These are phyloP conservation scores for Macadamia tetraphylla DNA, from an alignment of 164 flowering plant species.

Conservation along the genomic window DNA sequence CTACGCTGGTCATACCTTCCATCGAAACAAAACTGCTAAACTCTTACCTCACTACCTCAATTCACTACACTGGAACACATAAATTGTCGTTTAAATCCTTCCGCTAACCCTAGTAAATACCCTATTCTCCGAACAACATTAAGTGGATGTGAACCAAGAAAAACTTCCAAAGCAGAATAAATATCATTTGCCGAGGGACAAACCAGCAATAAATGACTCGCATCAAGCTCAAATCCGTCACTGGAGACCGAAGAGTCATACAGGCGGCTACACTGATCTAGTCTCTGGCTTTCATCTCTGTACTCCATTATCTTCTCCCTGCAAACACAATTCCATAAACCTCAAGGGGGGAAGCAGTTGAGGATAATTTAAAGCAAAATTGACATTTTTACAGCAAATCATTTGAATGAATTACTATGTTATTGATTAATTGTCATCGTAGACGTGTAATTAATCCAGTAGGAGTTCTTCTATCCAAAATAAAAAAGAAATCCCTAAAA, in stretches of 20 bases:
- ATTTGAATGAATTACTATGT: neutral
- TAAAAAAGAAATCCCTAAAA: neutral
- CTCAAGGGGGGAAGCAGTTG: neutral
- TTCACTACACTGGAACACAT: too few species aligned
- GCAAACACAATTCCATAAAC: conserved; percentile 6
- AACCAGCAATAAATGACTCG: conserved; percentile 82
- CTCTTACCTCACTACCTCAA: too few species aligned
- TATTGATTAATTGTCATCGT: neutral
- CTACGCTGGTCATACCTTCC: too few species aligned
- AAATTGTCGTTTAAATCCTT: too few species aligned
- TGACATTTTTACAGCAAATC: neutral
- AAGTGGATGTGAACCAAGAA: neutral
- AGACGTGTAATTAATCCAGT: too few species aligned
- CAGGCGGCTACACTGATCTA: conserved; percentile 91
- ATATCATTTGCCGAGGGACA: neutral
- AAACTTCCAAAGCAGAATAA: neutral
- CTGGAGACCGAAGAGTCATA: conserved; percentile 85
- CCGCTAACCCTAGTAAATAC: neutral
- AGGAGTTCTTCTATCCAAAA: too few species aligned
- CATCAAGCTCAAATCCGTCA: conserved; percentile 82
- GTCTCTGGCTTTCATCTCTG: conserved; percentile 84
- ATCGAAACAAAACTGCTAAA: too few species aligned
- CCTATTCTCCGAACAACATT: neutral
- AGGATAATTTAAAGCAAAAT: neutral
- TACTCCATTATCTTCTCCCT: conserved; percentile 86